Base-by-base conservation (phyloP, 2,329 filamentous ascomycete genomes). In the Myrmaecium sp. region DNA sequence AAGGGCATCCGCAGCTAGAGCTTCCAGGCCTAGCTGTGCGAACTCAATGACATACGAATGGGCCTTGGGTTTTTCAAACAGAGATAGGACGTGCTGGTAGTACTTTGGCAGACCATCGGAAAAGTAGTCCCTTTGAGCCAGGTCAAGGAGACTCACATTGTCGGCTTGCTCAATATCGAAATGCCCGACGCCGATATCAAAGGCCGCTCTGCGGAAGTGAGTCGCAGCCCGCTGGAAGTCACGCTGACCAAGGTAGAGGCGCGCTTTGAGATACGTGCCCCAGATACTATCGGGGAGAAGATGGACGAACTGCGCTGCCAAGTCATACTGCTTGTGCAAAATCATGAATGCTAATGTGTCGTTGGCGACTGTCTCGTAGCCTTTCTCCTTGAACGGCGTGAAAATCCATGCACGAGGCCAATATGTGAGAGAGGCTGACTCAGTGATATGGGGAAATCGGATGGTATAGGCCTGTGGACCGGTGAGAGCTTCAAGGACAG, bases 1-100 rank as follows among this genome's bases (percentile, higher is more conserved):
- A n/a, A n/a, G n/a, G n/a, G n/a, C n/a, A n/a, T n/a, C n/a, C n/a
- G n/a, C 41, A 20, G 32, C 34, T 27, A 49, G 19, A 5, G 39
- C 42, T 18, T 38, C 37, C 21, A 91, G 58, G 5, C 79, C 74
- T 14, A 84, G 58, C 20, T 71, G 67, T 20, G 80, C 74, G 57
- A 93, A 94, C 37, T 92, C 80, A 5, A 82, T 68, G 21, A 91
- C 80, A 41, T 77, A 79, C 2, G 79, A 77, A 48, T 79, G 80
- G 1, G 75, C 72, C 38, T 74, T 77, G 22, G 70, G 66, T 38
- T 68, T 69, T 46, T 94, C 84, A 43, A 79, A 95, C 2, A 98
- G 62, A 12, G 70, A 64, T 8, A 84, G 67, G 26, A 95, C 68
- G 47, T 98, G 89, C 21, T 75, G 71, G 49, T 91, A 91, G 54